Percentiles rank a stretch among this genome's conserved stretches.
phyloP scores from a whole-genome alignment of 1,139 yeast genomes.

The Blastobotrys malaysiensis region DNA sequence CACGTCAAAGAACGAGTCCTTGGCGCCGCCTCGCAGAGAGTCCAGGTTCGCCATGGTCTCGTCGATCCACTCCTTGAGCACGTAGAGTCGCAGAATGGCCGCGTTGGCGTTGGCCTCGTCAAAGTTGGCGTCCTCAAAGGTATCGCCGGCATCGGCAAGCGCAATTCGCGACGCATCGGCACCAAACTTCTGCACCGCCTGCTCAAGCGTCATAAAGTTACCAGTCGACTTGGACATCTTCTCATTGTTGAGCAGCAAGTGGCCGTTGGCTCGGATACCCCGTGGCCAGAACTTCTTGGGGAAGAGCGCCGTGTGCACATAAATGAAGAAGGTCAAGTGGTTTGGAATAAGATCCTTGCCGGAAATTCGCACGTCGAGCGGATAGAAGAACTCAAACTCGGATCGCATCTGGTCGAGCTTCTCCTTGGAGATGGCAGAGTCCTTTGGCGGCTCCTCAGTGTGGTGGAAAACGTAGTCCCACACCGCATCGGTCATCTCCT shows the following conservation, averaged over 20 bases:
- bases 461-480: conserved; percentile 87
- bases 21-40: conserved; percentile 60
- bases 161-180: conserved; percentile 98
- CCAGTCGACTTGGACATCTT: conserved; percentile 99
- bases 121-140: conserved; percentile 95
- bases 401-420: conserved; percentile 73
- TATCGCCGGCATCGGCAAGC: conserved; percentile 97
- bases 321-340: conserved; percentile 93
- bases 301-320: conserved; percentile 89
- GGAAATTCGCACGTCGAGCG: conserved; percentile 83
- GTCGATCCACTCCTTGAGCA: conserved; percentile 94
- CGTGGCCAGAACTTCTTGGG: conserved; percentile 88
- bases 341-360: conserved; percentile 98
- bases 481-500: conserved; percentile 87
- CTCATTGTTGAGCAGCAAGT: conserved; percentile 87
- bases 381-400: conserved; percentile 94
- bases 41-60: conserved; percentile 51
- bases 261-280: conserved; percentile 95
- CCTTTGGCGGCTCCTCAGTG: conserved; percentile 50
- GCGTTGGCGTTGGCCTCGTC: conserved; percentile 97
- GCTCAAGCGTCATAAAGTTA: conserved; percentile 87
- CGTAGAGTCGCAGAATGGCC: conserved; percentile 88
- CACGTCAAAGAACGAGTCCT: conserved; percentile 65
- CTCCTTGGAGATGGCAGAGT: conserved; percentile 51
- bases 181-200: conserved; percentile 83